Percentiles rank a stretch among this genome's conserved stretches.
These are phyloP conservation scores for Calocybe indica DNA, from an alignment of 768 basidiomycete species.

Conservation along the genomic window DNA sequence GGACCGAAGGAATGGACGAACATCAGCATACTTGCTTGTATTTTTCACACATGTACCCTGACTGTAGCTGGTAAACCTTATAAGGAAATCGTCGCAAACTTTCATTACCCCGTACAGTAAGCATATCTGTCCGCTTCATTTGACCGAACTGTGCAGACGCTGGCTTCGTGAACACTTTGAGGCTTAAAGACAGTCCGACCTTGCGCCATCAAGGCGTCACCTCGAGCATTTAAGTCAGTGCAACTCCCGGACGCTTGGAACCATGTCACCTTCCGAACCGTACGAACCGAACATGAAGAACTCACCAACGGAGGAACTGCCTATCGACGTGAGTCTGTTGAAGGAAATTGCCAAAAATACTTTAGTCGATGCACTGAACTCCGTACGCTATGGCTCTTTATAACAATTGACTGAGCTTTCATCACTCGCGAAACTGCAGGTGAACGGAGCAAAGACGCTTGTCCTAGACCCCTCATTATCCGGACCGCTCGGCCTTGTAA, in stretches of 20 bases:
- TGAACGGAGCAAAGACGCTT: constrained; percentile 92
- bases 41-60: neutral
- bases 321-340: constrained; percentile 56
- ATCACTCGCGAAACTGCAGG: constrained; percentile 33
- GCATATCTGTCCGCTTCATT: too few species aligned
- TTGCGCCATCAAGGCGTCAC: neutral
- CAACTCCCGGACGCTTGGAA: neutral
- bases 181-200: too few species aligned
- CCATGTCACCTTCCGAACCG: constrained; percentile 7
- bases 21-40: neutral
- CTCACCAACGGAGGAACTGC: constrained; percentile 24
- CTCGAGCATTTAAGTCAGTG: neutral
- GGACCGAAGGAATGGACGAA: neutral
- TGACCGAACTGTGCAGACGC: too few species aligned
- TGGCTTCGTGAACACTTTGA: too few species aligned
- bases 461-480: constrained; percentile 87
- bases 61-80: neutral
- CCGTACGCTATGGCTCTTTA: constrained; percentile 36
- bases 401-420: neutral
- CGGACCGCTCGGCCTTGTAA: constrained; percentile 91
- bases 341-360: constrained; percentile 76
- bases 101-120: neutral
- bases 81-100: neutral
- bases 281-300: constrained; percentile 7
- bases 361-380: constrained; percentile 82